A percentile compares a stretch with the other conserved stretches of the same genome.
Conservation (phyloP, 768 basidiomycete genomes). For the Xerocomellus amylosporus region DNA sequence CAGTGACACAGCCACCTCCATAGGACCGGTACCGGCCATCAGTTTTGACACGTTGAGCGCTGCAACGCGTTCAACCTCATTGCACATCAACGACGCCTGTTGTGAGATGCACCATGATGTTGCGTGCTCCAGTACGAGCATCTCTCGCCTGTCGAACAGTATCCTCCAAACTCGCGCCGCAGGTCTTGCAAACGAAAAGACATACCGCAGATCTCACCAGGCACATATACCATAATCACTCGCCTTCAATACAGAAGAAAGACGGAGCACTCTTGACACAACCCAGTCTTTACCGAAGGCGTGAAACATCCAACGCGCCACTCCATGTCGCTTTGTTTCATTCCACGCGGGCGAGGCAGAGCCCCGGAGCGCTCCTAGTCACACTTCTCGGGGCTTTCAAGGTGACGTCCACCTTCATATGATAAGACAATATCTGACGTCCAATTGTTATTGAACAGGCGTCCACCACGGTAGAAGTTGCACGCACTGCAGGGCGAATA, state of each 20-base stretch:
- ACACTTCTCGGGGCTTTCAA: conserved; percentile 64
- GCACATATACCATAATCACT: neutral
- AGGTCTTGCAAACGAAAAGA: neutral
- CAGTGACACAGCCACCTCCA: conserved; percentile 9
- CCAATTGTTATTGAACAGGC: conserved; percentile 42
- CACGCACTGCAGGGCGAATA: conserved; percentile 66
- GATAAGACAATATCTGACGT: neutral
- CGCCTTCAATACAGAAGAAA: neutral
- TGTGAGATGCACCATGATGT: conserved; percentile 53
- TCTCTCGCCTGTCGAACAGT: neutral
- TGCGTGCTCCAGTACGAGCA: conserved; percentile 35
- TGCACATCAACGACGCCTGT: neutral
- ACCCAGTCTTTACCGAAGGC: neutral
- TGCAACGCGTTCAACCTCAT: neutral
- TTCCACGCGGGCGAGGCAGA: conserved; percentile 36
- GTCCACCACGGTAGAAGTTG: conserved; percentile 69
- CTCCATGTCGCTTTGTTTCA: conserved; percentile 36
- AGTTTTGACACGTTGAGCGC: conserved; percentile 1
- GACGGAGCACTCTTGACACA: conserved; percentile 8
- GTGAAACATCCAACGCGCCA: neutral
- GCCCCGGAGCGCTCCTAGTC: conserved; percentile 37
- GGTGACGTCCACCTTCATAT: conserved; percentile 37
- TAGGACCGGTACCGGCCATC: neutral
- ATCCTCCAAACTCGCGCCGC: neutral
- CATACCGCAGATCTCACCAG: neutral